Evolutionary conservation across 164 flowering plant genomes (phyloP), one percentile per base, ranked within the genome.

Genomic region (Vitis amurensis): DNA sequence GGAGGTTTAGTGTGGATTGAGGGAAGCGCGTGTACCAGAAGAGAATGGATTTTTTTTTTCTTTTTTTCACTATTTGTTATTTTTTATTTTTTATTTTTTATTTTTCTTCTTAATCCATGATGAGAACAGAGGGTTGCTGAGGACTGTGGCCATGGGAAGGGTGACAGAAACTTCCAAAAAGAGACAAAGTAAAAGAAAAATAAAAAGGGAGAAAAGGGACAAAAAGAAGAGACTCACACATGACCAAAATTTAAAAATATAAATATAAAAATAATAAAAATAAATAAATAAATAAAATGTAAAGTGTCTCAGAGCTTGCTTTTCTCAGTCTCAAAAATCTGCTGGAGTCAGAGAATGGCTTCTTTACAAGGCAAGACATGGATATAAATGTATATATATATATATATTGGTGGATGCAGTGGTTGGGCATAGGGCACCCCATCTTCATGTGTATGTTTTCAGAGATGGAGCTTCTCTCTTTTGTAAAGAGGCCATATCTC

Each of bases 91-190:
- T 31, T 37, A 37, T 3, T 37, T 37, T 37, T 3, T 37, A 37
- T 37, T 37, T 37, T 37, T 2, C 44, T 23, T 23, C 44, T 37
- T 37, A 37, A 37, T 37, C 44, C 44, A 37, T 37, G 44, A 37
- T 4, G 44, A 7, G 7, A 37, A 6, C 44, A 37, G 3, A 37
- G 44, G 4, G 7, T 3, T 37, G 44, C 44, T 31, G 44, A 19
- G 47, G 50, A 57, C 5, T 15, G 23, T 37, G 7, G 44, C 44
- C 44, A 31, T 15, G 60, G 19, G 67, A 74, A 67, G 59, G 73
- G 70, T 78, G 69, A 67, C 13, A 61, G 81, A 78, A 78, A 70
- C 75, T 78, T 74, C 78, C 75, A 71, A 74, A 73, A 78, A 74
- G 74, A 66, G 52, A 16, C 53, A 63, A 57, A 48, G 71, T 53